phyloP scores from a whole-genome alignment of 345 rosid species.

The Zanthoxylum bungeanum region DNA sequence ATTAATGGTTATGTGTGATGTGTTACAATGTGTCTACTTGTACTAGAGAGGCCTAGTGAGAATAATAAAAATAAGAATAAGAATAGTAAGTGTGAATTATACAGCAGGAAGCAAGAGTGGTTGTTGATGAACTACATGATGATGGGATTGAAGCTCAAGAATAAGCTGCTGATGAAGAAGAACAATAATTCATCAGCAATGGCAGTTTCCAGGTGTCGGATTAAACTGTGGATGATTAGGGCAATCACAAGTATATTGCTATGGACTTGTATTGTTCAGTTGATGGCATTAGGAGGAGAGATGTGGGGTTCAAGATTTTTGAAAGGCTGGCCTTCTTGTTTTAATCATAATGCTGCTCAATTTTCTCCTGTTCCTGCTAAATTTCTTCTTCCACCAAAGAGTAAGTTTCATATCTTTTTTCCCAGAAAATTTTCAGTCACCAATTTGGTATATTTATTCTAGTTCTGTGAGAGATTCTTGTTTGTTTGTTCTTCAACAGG shows the following conservation, averaged over 20 bases:
- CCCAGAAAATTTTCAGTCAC: background rate
- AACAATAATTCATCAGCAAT: no score
- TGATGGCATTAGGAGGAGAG: conserved; percentile 72
- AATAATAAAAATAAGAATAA: no score
- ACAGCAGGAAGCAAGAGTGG: no score
- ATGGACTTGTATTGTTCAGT: conserved; percentile 78
- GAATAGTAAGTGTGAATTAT: conserved; percentile 30
- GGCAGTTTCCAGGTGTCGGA: conserved; percentile 54
- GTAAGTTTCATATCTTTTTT: conserved; percentile 35
- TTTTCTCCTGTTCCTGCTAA: conserved; percentile 49
- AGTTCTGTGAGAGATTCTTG: conserved; percentile 9
- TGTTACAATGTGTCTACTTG: conserved; percentile 44
- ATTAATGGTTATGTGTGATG: conserved; percentile 9
- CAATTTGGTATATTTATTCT: no score
- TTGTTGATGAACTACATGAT: no score
- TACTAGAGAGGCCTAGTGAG: conserved; percentile 34
- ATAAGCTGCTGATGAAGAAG: conserved; percentile 36
- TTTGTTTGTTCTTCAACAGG: conserved; percentile 50
- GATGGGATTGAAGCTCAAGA: conserved; percentile 44
- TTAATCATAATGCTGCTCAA: conserved; percentile 31
- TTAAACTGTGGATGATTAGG: conserved; percentile 74
- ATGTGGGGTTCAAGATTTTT: conserved; percentile 83
- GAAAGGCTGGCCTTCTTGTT: conserved; percentile 89
- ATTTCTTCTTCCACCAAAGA: conserved; percentile 70
- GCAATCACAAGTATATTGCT: conserved; percentile 56